These are phyloP conservation scores for Ustilago sp. DNA, from an alignment of 1,284 basidiomycete species.

Conservation along the genomic window DNA sequence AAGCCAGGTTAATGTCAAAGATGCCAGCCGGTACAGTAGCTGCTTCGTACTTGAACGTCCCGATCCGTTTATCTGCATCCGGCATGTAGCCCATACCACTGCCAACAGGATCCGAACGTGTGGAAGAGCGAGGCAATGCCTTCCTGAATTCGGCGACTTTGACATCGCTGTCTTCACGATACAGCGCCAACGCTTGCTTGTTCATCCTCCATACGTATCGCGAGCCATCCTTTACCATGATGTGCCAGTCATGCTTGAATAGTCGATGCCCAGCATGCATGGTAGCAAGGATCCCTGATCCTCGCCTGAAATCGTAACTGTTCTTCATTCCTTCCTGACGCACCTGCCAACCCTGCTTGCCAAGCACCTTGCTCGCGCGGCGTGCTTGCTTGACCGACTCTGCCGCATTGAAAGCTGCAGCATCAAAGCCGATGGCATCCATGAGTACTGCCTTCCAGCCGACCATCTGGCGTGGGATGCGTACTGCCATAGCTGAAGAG, in stretches of 20 bases:
- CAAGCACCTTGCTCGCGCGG: constrained; percentile 30
- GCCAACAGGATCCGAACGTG: not conserved
- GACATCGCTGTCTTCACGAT: constrained; percentile 21
- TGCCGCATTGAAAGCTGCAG: not conserved
- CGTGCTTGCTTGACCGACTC: constrained; percentile 14
- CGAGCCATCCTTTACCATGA: constrained; percentile 38
- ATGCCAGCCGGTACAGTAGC: constrained; percentile 2
- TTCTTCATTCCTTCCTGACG: constrained; percentile 44
- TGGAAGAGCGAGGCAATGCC: constrained; percentile 14
- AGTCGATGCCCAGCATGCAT: constrained; percentile 42
- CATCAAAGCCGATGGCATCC: constrained; percentile 11
- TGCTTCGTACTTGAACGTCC: constrained; percentile 24
- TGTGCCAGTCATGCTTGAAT: constrained; percentile 48
- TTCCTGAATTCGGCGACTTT: constrained; percentile 38
- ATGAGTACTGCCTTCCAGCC: constrained; percentile 52
- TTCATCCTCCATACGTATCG: constrained; percentile 43
- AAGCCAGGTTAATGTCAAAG: constrained; percentile 26
- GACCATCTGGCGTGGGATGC: constrained; percentile 37
- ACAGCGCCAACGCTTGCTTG: constrained; percentile 36
- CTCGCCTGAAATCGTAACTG: constrained; percentile 43
- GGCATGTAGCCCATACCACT: not conserved
- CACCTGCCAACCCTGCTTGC: constrained; percentile 41
- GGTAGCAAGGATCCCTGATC: constrained; percentile 39
- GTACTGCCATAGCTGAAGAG: constrained; percentile 6
- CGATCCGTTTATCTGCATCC: constrained; percentile 11